phyloP scores from a whole-genome alignment of 78 protist species.

The Emiliania huxleyi region DNA sequence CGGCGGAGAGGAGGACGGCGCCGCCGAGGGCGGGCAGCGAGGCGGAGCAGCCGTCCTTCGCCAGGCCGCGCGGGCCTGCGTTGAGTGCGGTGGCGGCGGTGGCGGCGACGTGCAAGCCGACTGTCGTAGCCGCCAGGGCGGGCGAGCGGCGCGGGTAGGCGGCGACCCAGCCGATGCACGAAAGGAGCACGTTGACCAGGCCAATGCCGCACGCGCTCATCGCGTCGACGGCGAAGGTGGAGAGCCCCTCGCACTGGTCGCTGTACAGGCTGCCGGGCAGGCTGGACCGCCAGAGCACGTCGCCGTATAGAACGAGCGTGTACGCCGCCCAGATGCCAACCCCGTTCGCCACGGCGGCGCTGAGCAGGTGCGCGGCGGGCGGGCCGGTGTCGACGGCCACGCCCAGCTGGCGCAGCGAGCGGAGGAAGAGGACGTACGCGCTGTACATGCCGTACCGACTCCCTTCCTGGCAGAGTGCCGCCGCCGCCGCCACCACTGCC shows the following conservation, averaged over 20 bases:
- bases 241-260: neutral
- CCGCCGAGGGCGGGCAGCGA: no score
- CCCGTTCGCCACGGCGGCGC: neutral
- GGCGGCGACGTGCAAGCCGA: neutral
- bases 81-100: neutral
- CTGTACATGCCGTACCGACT: neutral
- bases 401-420: neutral
- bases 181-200: neutral
- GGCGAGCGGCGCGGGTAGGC: neutral
- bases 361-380: neutral
- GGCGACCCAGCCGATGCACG: neutral
- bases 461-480: neutral
- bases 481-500: neutral
- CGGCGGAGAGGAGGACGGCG: no score
- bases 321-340: neutral
- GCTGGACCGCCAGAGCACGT: neutral
- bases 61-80: no score
- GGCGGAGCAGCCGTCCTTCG: no score
- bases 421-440: neutral
- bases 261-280: neutral
- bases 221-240: neutral
- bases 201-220: neutral
- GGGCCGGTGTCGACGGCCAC: neutral
- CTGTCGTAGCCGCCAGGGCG: neutral
- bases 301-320: neutral